These are phyloP conservation scores for Suillus clintonianus DNA, from an alignment of 768 basidiomycete species.

Conservation along the genomic window DNA sequence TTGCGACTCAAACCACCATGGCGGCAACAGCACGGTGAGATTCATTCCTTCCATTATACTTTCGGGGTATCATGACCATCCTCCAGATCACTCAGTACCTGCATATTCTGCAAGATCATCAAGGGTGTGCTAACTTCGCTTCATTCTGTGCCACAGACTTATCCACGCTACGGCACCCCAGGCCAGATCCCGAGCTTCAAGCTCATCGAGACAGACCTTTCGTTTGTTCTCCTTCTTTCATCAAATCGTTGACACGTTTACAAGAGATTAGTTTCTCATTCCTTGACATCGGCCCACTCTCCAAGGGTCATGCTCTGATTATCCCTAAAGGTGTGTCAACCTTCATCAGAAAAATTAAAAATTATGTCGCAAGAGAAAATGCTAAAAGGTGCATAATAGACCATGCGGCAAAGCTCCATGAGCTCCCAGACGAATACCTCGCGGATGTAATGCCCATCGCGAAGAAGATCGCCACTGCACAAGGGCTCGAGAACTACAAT, in stretches of 20 bases:
- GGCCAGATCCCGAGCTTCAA: constrained; percentile 91
- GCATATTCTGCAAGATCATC: constrained; percentile 96
- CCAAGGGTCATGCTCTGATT: constrained; percentile 88
- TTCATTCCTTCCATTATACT: background rate
- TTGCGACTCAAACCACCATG: background rate
- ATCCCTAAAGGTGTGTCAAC: constrained; percentile 82
- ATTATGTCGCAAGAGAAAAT: background rate
- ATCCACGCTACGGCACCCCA: constrained; percentile 27
- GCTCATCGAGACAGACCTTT: constrained; percentile 72
- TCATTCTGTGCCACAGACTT: background rate
- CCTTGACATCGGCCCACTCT: constrained; percentile 88
- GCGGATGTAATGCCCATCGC: constrained; percentile 75
- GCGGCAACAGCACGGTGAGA: background rate
- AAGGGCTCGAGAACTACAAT: constrained; percentile 81
- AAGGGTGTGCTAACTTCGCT: constrained; percentile 53
- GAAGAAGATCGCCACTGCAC: constrained; percentile 84
- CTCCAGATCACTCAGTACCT: constrained; percentile 56
- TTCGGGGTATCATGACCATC: background rate
- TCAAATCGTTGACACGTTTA: background rate
- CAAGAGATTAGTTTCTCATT: constrained; percentile 66
- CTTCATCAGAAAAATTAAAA: background rate
- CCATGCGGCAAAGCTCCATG: constrained; percentile 83
- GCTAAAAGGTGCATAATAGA: constrained; percentile 45
- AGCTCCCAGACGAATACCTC: constrained; percentile 86
- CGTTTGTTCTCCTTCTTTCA: constrained; percentile 44